Percentiles rank a stretch among this genome's conserved stretches.
phyloP scores from a whole-genome alignment of 2,329 filamentous ascomycete genomes.

The Madurella fahalii region DNA sequence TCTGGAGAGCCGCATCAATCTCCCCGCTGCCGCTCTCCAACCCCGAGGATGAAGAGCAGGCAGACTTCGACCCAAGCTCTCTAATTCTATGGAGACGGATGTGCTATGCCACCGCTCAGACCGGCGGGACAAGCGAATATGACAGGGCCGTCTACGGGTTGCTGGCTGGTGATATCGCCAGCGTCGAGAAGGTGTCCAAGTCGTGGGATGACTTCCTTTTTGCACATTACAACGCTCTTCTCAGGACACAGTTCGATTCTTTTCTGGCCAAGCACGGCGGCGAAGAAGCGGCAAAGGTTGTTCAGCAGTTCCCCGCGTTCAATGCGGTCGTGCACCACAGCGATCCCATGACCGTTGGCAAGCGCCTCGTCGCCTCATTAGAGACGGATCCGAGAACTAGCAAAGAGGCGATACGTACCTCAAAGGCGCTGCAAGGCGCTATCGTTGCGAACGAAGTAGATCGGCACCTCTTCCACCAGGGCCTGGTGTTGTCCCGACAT shows the following conservation, averaged over 20 bases:
- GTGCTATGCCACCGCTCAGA: constrained; percentile 67
- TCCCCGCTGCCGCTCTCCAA: constrained; percentile 64
- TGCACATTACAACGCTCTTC: constrained; percentile 78
- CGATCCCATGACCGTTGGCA: constrained; percentile 48
- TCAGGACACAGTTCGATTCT: constrained; percentile 73
- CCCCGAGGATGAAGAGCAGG: constrained; percentile 41
- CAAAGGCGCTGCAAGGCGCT: constrained; percentile 63
- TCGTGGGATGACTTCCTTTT: constrained; percentile 87
- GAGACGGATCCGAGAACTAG: constrained; percentile 53
- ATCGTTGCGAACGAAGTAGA: constrained; percentile 63
- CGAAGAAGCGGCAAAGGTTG: constrained; percentile 48
- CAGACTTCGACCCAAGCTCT: constrained; percentile 42
- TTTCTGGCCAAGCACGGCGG: constrained; percentile 59
- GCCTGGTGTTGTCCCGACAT: constrained; percentile 45
- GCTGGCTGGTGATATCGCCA: constrained; percentile 76
- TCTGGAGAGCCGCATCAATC: constrained; percentile 83
- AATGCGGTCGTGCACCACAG: constrained; percentile 62
- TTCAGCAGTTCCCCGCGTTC: constrained; percentile 58
- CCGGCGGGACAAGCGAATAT: constrained; percentile 67
- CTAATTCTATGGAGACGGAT: constrained; percentile 71
- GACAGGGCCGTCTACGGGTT: constrained; percentile 89
- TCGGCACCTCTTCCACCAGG: constrained; percentile 56
- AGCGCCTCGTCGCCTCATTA: constrained; percentile 57
- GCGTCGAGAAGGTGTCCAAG: constrained; percentile 70
- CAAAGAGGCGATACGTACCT: constrained; percentile 47